Evolutionary conservation across 257 asterid species (phyloP), one percentile per base, ranked within the genome.

Genomic region (Solanum corneliomulleri): DNA sequence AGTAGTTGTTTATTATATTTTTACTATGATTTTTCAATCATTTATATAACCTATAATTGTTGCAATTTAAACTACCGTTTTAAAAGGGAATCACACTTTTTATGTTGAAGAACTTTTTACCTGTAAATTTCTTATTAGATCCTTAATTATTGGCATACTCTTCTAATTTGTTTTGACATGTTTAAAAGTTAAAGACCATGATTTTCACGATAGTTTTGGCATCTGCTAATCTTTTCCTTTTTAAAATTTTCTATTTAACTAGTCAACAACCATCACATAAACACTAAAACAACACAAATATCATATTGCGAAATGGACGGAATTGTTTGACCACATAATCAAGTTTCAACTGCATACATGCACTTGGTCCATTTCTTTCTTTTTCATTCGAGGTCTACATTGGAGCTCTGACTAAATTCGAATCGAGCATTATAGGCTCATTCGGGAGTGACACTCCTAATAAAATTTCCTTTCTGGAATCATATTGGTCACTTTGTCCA

Each of bases 381-480:
- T 41, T 14, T 2, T 2, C 7, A 3, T 47, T 0, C 0, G 7
- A 47, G 2, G 0, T 14, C 0, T 1, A 47, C 7, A 13, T 13
- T 45, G 0, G 0, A 47, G 8, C 9, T 49, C 9, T 8, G 9
- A 49, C 9, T 49, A 49, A 49, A 49, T 15, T 5, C 0, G 0
- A 3, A 15, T 49, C 9, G 3, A 0, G 0, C 8, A 49, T 7
- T 49, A 49, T 1, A 15, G 9, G 1, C 1, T 20, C 21, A 5
- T 49, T 14, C 7, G 2, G 20, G 1, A 4, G 7, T 47, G 7
- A 0, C 20, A 7, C 18, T 47, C 1, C 2, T 18, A 47, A 47
- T 3, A 4, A 0, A 29, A 29, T 31, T 33, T 33, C 5, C 1
- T 4, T 4, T 33, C 5, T 5, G 35, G 1, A 33, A 33, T 5